A percentile compares a stretch with the other conserved stretches of the same genome.
Conservation (phyloP, 208 protist genomes). For the Angomonas ambiguus region DNA sequence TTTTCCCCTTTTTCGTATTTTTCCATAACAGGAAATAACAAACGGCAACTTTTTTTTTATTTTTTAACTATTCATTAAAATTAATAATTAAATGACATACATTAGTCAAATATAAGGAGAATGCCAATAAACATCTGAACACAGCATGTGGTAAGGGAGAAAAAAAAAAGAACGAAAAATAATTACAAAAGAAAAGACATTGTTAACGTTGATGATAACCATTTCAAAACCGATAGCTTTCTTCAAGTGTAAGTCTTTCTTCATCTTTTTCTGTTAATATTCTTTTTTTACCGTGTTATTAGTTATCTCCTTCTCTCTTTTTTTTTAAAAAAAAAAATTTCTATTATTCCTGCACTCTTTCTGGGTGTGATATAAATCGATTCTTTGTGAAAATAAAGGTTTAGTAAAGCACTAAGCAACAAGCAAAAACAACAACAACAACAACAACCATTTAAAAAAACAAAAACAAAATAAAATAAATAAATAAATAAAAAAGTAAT, state of each 20-base stretch:
- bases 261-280: too few relatives aligned
- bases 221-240: not conserved
- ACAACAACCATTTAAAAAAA: not conserved
- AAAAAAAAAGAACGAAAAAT: not conserved
- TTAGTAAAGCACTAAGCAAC: not conserved
- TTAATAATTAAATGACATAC: not conserved
- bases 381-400: not conserved
- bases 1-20: slow-evolving; percentile 10
- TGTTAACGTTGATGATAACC: slow-evolving; percentile 3
- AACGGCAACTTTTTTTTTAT: slow-evolving; percentile 12
- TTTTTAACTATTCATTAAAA: not conserved
- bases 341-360: not conserved
- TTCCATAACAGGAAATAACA: too few relatives aligned
- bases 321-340: slow-evolving; percentile 12
- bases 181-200: slow-evolving; percentile 7
- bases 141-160: too few relatives aligned
- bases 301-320: slow-evolving; percentile 3
- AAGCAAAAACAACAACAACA: not conserved
- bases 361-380: too few relatives aligned
- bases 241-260: too few relatives aligned
- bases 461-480: not conserved
- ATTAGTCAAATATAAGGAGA: too few relatives aligned
- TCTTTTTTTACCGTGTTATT: not conserved
- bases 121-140: too few relatives aligned
- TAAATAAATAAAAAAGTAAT: too few relatives aligned